Conservation (phyloP, 768 basidiomycete genomes). For the Tylopilus plumbeoviolaceoides region DNA sequence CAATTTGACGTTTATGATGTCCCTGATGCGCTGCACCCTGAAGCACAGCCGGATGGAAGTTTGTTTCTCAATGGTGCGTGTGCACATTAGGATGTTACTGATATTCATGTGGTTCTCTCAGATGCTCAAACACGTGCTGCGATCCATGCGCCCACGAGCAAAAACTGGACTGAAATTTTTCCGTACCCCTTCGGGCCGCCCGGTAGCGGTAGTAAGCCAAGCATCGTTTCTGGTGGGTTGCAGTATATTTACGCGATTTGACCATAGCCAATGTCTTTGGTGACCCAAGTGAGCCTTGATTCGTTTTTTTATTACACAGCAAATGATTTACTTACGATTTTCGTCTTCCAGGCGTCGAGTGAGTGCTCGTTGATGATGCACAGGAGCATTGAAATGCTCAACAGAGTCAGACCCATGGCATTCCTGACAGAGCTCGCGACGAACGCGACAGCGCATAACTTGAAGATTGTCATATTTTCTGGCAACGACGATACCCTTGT, state of each 20-base stretch:
- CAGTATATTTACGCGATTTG: background rate
- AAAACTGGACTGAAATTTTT: constrained; percentile 37
- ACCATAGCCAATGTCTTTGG: constrained; percentile 7
- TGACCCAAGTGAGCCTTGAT: constrained; percentile 31
- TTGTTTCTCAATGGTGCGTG: constrained; percentile 54
- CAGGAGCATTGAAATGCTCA: too few species aligned
- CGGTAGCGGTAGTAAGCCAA: constrained; percentile 8
- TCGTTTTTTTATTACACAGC: background rate
- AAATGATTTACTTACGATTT: too few species aligned
- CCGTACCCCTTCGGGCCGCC: constrained; percentile 21
- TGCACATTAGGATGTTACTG: constrained; percentile 43
- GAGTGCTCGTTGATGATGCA: too few species aligned
- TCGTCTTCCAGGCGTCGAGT: too few species aligned
- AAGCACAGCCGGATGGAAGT: constrained; percentile 42
- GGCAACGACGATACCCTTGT: too few species aligned
- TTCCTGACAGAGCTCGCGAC: too few species aligned
- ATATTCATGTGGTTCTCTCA: constrained; percentile 27
- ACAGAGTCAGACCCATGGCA: too few species aligned
- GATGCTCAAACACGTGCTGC: constrained; percentile 51
- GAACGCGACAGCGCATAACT: too few species aligned
- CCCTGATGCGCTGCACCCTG: constrained; percentile 41
- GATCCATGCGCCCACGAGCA: constrained; percentile 65
- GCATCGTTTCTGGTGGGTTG: background rate
- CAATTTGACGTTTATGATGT: constrained; percentile 46
- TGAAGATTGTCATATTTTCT: too few species aligned